Conservation (phyloP, 257 asterid species). For the Petunia secreta region DNA sequence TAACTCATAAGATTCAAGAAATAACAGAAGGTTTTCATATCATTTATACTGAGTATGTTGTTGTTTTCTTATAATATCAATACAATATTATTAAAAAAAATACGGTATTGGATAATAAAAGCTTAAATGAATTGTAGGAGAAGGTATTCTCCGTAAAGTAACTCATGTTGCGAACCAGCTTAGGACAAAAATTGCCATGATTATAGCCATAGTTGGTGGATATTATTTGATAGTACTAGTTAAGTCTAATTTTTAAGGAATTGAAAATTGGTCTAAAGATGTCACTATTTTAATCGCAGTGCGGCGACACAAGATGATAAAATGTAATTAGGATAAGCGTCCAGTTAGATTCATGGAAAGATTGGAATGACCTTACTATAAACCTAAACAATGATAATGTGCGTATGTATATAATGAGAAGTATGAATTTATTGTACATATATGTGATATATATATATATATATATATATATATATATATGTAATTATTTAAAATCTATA, state of each 20-base stretch:
- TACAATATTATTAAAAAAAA: neutral
- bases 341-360: neutral
- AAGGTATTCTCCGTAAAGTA: neutral
- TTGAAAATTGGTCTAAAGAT: neutral
- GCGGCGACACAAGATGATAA: neutral
- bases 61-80: neutral
- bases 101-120: neutral
- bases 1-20: neutral
- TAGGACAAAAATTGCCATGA: constrained; percentile 26
- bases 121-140: neutral
- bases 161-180: neutral
- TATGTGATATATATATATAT: too few species aligned
- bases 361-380: neutral
- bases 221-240: constrained; percentile 8
- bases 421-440: too few species aligned
- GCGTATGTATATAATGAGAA: too few species aligned
- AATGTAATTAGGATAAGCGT: neutral
- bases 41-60: neutral
- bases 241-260: neutral
- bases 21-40: neutral
- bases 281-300: neutral
- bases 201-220: constrained; percentile 21
- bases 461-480: too few species aligned
- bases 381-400: too few species aligned
- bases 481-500: too few species aligned